Evolutionary conservation across 139 green algal genomes (phyloP), one percentile per base, ranked within the genome.

Genomic region (Chlamydomonas applanata): DNA sequence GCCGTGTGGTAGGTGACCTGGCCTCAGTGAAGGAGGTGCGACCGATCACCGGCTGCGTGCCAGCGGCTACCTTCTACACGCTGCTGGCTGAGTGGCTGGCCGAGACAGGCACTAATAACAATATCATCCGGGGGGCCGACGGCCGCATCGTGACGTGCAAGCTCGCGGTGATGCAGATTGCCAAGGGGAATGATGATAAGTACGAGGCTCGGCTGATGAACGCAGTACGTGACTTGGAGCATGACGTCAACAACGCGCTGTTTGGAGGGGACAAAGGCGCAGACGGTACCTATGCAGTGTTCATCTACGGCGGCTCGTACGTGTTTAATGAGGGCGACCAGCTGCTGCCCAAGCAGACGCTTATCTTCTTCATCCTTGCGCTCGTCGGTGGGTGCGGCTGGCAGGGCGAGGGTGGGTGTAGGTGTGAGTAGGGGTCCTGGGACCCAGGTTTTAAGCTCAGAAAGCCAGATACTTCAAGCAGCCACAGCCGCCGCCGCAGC

Each of bases 41-140:
- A 0, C 2, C 25, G n/a, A 71, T 82, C 70, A 35, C 14, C 5
- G 72, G 78, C 59, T 79, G 78, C 30, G 53, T 82, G 1, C 70
- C 70, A 5, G 25, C 76, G 34, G 57, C 29, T 20, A 2, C 25
- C 0, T 83, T 83, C 72, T 83, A 83, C 72, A 46, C 72, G 1
- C 66, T 83, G 65, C 66, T 83, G 1, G 1, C 30, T 0, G 13
- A 79, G 73, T 79, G 60, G 45, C 73, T 79, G 36, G 25, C 4
- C n/a, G 27, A 52, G 1, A 30, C 64, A 24, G 61, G 53, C 34
- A 33, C 56, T 49, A 46, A 34, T 25, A 71, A 68, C 60, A 64
- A 36, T 25, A 40, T 69, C 34, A 30, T 57, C 53, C 32, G 20
- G 52, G 19, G 1, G 0, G 11, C n/a, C 61, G 53, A 72, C 60